Conservation (phyloP, 1,284 basidiomycete genomes). For the Cystobasidiaceae sp. region DNA sequence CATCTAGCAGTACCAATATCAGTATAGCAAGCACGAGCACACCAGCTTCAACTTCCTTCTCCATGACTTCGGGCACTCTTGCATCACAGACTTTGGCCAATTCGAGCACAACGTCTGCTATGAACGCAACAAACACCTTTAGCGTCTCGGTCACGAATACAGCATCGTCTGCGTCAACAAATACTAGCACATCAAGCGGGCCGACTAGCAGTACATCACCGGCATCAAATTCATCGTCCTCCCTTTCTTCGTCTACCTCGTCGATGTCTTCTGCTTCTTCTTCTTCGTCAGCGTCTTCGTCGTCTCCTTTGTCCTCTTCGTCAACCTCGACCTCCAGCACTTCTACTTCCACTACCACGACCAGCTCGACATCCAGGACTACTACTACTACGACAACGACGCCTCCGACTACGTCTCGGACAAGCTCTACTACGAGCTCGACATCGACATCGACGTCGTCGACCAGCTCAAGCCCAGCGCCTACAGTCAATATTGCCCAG, state of each 20-base stretch:
- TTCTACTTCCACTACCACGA: constrained; percentile 18
- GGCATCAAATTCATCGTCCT: background rate
- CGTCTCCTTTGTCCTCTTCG: background rate
- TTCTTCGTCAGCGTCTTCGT: background rate
- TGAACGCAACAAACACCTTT: background rate
- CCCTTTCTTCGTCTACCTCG: background rate
- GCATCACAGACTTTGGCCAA: too few species aligned
- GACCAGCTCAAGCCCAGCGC: constrained; percentile 1
- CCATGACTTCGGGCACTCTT: too few species aligned
- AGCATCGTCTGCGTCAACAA: background rate
- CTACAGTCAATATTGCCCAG: constrained; percentile 31
- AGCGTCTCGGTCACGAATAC: background rate
- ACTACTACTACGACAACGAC: constrained; percentile 5
- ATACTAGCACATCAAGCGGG: background rate
- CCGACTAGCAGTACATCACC: too few species aligned
- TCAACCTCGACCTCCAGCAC: background rate
- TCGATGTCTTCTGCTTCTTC: background rate
- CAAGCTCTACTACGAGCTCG: background rate
- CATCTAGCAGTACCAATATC: too few species aligned
- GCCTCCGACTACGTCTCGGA: background rate
- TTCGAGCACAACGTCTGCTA: background rate
- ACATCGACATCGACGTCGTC: background rate
- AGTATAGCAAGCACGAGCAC: too few species aligned
- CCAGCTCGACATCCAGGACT: constrained; percentile 2
- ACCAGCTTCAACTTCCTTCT: too few species aligned